Base-by-base conservation (phyloP, 768 basidiomycete genomes). In the Bullera alba region DNA sequence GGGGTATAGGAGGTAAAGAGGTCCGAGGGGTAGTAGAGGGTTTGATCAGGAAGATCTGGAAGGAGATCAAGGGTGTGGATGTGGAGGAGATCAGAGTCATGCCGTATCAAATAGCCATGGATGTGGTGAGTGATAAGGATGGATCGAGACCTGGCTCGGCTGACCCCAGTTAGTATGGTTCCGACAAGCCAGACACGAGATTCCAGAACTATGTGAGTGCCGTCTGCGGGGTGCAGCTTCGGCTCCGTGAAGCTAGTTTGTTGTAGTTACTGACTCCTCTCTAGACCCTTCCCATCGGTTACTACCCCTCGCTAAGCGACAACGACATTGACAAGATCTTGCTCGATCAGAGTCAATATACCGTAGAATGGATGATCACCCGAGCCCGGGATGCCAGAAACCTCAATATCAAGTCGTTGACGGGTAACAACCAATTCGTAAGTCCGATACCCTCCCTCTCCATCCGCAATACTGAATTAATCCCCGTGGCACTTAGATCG, bases 151-250 rank as follows among this genome's bases (percentile, higher is more conserved):
- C 42, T 6, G 25, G 12, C 19, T 26, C 23, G 14, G 42, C 7
- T 43, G 42, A 26, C 25, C 14, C 10, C 6, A 27, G 26, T 39
- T 23, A 91, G 85, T 95, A 83, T 77, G 91, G 91, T 14, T 87
- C 87, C 50, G 91, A 95, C 74, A 95, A 95, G 75, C 92, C 92
- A 38, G 92, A 96, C 73, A 83, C 83, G 47, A 81, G 91, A 48
- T 91, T 89, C 74, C 80, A 80, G 48, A 78, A 92, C 57, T 83
- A 92, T 83, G 91, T 91, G 54, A 64, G 73, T 73, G n/a, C 19
- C 19, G 8, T 37, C 23, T 29, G 35, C n/a, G n/a, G n/a, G n/a
- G n/a, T n/a, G n/a, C n/a, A n/a, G n/a, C n/a, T n/a, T n/a, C n/a
- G n/a, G n/a, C n/a, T n/a, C n/a, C n/a, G n/a, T n/a, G 21, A 12